Evolutionary conservation across 768 basidiomycete genomes (phyloP), one percentile per base, ranked within the genome.

Genomic region (Kwoniella europaea): DNA sequence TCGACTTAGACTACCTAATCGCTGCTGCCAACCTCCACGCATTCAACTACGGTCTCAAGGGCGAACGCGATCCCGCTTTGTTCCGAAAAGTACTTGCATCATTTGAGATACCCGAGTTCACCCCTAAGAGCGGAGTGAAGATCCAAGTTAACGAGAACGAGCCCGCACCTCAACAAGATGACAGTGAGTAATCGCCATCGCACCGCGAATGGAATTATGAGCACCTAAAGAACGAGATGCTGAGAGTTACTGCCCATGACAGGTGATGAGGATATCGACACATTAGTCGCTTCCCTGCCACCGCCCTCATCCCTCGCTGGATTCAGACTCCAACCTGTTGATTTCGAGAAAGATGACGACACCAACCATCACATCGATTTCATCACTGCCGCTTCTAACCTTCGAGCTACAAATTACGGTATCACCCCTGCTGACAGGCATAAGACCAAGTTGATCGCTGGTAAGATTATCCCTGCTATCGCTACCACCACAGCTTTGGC

Each of bases 331-430:
- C 91, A 87, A 63, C 93, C 96, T 2, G 96, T 95, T 61, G 94
- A 97, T 79, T 99, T 99, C 75, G 97, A 99, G 87, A 99, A 99
- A 86, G 97, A 99, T 79, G 96, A 98, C 77, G 97, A 99, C 81
- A 88, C 91, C 62, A 99, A 99, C 85, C 89, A 92, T 85, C 97
- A 99, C 84, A 98, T 99, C 81, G 97, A 96, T 85, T 98, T 98
- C 85, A 96, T 99, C 85, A 98, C 95, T 44, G 92, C 97, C 9
- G 92, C 96, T 7, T 97, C 94, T 61, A 98, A 99, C 86, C 87
- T 98, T 65, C 92, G 97, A 44, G 97, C 97, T 6, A 88, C 89
- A 86, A 98, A 98, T 85, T 99, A 99, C 85, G 90, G 86, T 69
- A 98, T 99, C 79, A 87, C 88, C 60, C 85, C 88, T 20, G 93